Evolutionary conservation across 306 rosid genomes (phyloP).

Genomic region (Begonia peltatifolia): DNA sequence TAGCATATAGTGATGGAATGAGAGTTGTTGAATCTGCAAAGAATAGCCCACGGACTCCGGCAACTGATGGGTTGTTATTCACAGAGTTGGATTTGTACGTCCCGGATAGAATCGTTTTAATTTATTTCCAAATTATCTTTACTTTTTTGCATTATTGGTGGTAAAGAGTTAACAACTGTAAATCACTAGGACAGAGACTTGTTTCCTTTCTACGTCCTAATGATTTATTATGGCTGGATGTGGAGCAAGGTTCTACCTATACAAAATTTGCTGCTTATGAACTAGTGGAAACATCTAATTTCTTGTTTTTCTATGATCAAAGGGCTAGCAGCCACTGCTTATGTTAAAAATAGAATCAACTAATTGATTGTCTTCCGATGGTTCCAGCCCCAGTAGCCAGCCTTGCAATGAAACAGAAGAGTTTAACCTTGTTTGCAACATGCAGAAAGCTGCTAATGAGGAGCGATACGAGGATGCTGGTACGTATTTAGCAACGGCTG

Average conservation of each 20-base stretch:
- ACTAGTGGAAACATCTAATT: too few species aligned
- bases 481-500: slow-evolving; percentile 9
- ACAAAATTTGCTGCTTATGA: too few species aligned
- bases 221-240: too few species aligned
- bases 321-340: too few species aligned
- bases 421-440: slow-evolving; percentile 73
- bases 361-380: neutral
- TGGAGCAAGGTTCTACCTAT: too few species aligned
- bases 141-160: too few species aligned
- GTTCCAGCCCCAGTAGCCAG: slow-evolving; percentile 69
- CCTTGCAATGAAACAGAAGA: slow-evolving; percentile 78
- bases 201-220: too few species aligned
- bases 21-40: slow-evolving; percentile 75
- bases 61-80: slow-evolving; percentile 63
- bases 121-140: too few species aligned
- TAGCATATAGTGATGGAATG: slow-evolving; percentile 94
- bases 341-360: neutral
- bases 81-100: slow-evolving; percentile 70
- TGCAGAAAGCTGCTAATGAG: slow-evolving; percentile 82
- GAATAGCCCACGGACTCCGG: slow-evolving; percentile 36
- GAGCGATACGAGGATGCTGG: slow-evolving; percentile 98
- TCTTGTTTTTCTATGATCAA: too few species aligned
- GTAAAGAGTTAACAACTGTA: too few species aligned
- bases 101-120: neutral
- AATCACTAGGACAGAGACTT: too few species aligned